Base-by-base conservation (phyloP, 768 basidiomycete genomes). In the Dictyophora rubrovolvata region DNA sequence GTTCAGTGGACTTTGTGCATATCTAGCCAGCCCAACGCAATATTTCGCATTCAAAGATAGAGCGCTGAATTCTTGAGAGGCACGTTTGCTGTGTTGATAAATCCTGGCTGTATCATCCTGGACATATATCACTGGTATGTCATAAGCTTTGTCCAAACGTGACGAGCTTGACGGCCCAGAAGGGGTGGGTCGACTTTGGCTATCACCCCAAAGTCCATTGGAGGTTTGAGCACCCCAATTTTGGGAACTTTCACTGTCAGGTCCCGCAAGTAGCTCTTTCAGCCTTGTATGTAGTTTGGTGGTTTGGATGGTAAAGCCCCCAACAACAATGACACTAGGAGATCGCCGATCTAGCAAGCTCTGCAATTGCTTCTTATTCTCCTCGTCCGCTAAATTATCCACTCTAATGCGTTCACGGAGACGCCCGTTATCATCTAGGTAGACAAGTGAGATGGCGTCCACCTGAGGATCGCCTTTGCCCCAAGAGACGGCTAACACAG, bases 391-490 rank as follows among this genome's bases (percentile, higher is more conserved):
- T 28, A 99, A 79, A 64, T 92, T 93, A 72, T 96, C 93, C 57
- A 97, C 77, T 68, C 87, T 89, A 48, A 84, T 81, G 62, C 92
- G 86, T 65, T 96, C 91, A n/a, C 92, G 87, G 67, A 94, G 76
- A 52, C 90, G 86, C 17, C 96, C 95, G 50, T 84, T 85, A 62
- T 90, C 83, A 66, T 97, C 94, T 50, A 97, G 68, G 73, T 85
- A 89, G 59, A 94, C 87, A 46, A 92, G 74, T 20, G 84, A 81
- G 56, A 97, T 87, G 7, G 86, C 85, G 70, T 99, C 95, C 66
- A 88, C 89, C 65, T 87, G 84, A 42, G 92, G 90, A 65, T 96
- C 93, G 37, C 96, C 96, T 72, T 89, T 87, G 37, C 96, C 96
- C 85, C 92, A 93, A 7, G 94, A 95, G 59, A 95, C 71, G 2